Base-by-base conservation (phyloP, 371 early-diverging fungal genomes). In the Mucor lusitanicus region DNA sequence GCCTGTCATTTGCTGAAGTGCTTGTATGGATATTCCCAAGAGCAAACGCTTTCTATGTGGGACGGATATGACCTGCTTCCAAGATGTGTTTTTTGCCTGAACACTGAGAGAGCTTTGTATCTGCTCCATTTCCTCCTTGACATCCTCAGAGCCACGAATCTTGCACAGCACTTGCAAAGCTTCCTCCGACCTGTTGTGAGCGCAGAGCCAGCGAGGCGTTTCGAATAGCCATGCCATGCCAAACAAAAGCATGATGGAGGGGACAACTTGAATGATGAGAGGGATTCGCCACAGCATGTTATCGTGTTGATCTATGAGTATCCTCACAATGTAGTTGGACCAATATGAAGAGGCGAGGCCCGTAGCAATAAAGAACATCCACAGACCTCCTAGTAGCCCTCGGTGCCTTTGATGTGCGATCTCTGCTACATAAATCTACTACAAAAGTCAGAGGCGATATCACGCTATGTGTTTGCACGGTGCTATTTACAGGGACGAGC, bases 131-230 rank as follows among this genome's bases (percentile, higher is more conserved):
- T 90, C 86, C 76, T 94, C 96, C 54, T 90, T 80, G 25, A 83
- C 82, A 55, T 96, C 87, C 63, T 90, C 84, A 33, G 90, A 85
- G 63, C 87, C 91, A 21, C 92, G 87, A 57, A 87, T 84, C 64
- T 92, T 88, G 61, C 92, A 80, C 19, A 94, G 89, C 59, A 91
- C 88, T 74, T 92, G 93, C 72, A 89, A 89, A 69, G 97, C 94
- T 72, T 88, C 70, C 28, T 55, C 56, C 15, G 50, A 27, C 23
- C 37, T 40, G 2, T 25, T 33, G 30, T 66, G 68, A 5, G 68
- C 30, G 25, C 64, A 64, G 17, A 74, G 56, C 71, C 71, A 74
- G 19, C 71, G 68, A n/a, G 71, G 72, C 27, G 71, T 68, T 40
- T 71, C 66, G 17, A 58, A 61, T 13, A 67, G 27, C 11, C 50